Evolutionary conservation across 768 basidiomycete genomes (phyloP).

Genomic region (Lactarius sp.): DNA sequence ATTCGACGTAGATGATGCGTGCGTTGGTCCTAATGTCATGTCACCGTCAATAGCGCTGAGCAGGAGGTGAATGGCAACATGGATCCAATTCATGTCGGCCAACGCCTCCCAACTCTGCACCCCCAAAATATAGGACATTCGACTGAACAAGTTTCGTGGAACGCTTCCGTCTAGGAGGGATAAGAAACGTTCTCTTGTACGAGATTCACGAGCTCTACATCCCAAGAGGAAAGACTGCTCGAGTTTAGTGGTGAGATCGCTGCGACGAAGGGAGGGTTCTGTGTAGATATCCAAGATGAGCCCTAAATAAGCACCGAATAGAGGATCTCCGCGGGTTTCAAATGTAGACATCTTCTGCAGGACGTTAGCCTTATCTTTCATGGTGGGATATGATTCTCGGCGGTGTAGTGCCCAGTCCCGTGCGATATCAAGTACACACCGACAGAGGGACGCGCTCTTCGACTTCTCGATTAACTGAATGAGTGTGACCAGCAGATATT

Average conservation of each 20-base stretch:
- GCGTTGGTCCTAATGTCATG: conserved; percentile 37
- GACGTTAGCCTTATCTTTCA: conserved; percentile 92
- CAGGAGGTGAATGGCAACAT: conserved; percentile 83
- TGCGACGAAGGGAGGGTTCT: conserved; percentile 76
- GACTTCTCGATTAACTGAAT: conserved; percentile 87
- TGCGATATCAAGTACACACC: conserved; percentile 79
- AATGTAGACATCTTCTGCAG: conserved; percentile 84
- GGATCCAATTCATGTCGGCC: conserved; percentile 91
- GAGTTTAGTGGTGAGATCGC: conserved; percentile 88
- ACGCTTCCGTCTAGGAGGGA: conserved; percentile 87
- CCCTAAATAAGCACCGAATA: conserved; percentile 81
- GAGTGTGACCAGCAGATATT: conserved; percentile 72
- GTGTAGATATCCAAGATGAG: conserved; percentile 94
- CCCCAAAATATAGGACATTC: conserved; percentile 85
- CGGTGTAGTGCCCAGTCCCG: conserved; percentile 86
- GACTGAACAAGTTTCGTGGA: conserved; percentile 72
- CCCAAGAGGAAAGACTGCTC: conserved; percentile 93
- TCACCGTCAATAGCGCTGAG: conserved; percentile 65
- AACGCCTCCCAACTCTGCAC: conserved; percentile 95
- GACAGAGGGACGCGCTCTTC: conserved; percentile 70
- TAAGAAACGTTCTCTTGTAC: conserved; percentile 78
- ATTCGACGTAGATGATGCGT: conserved; percentile 37
- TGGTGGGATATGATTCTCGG: conserved; percentile 81
- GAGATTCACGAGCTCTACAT: conserved; percentile 75
- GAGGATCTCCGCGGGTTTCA: conserved; percentile 70